These are phyloP conservation scores for Torulaspora franciscae DNA, from an alignment of 805 yeast genomes.

Conservation along the genomic window DNA sequence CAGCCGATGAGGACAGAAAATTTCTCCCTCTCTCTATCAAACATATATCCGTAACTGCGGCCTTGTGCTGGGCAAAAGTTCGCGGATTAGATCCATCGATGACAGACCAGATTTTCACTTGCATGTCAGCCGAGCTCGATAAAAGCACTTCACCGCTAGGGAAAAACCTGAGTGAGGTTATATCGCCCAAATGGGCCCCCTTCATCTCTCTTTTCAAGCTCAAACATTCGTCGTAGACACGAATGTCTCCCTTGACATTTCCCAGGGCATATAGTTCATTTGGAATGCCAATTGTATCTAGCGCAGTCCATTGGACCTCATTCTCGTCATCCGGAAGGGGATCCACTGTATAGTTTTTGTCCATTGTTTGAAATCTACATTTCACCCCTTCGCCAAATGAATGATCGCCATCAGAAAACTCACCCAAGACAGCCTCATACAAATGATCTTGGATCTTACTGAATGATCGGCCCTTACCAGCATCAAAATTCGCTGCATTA, in stretches of 20 bases:
- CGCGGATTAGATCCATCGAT: slow-evolving; percentile 46
- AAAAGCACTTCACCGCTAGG: slow-evolving; percentile 62
- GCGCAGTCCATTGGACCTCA: slow-evolving; percentile 26
- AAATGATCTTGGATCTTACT: slow-evolving; percentile 5
- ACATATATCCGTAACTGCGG: slow-evolving; percentile 44
- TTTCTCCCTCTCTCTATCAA: slow-evolving; percentile 65
- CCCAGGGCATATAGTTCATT: slow-evolving; percentile 34
- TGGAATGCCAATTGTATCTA: slow-evolving; percentile 36
- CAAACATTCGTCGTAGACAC: slow-evolving; percentile 19
- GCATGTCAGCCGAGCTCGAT: slow-evolving; percentile 55
- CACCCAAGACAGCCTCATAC: slow-evolving; percentile 17
- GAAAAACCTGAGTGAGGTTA: slow-evolving; percentile 46
- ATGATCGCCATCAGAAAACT: not conserved
- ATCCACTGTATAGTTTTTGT: slow-evolving; percentile 5
- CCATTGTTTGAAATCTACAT: slow-evolving; percentile 16
- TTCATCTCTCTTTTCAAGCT: slow-evolving; percentile 12
- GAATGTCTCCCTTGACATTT: slow-evolving; percentile 34
- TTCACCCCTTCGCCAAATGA: not conserved
- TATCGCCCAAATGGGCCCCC: slow-evolving; percentile 49
- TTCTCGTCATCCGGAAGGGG: slow-evolving; percentile 5
- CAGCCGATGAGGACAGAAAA: slow-evolving; percentile 49
- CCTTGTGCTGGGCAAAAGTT: slow-evolving; percentile 47
- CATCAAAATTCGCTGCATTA: slow-evolving; percentile 18
- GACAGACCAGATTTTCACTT: slow-evolving; percentile 57
- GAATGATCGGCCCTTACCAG: slow-evolving; percentile 14